Conservation (phyloP, 2,329 filamentous ascomycete genomes). For the Pleomassaria siparia region DNA sequence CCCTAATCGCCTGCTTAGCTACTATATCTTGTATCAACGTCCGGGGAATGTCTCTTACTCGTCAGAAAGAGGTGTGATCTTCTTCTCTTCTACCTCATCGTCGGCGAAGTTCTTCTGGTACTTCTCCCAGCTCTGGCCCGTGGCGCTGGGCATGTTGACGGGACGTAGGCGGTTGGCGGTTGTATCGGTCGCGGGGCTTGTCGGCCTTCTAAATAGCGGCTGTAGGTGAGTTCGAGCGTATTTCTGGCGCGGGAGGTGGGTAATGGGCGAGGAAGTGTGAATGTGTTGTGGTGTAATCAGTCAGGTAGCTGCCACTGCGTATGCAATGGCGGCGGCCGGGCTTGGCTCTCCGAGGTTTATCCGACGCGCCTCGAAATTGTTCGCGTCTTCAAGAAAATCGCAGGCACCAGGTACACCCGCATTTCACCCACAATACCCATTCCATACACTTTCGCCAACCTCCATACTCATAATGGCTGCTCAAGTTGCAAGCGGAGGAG, state of each 20-base stretch:
- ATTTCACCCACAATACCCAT: conserved; percentile 24
- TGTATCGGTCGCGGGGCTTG: conserved; percentile 1
- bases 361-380: conserved; percentile 24
- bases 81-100: conserved; percentile 98
- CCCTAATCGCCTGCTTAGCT: conserved; percentile 59
- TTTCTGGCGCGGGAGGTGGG: conserved; percentile 70
- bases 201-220: background rate
- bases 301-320: conserved; percentile 14
- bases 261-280: conserved; percentile 9
- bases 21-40: conserved; percentile 2
- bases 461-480: conserved; percentile 34
- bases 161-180: background rate
- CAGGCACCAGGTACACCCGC: conserved; percentile 22
- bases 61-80: conserved; percentile 95
- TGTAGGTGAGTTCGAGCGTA: conserved; percentile 2
- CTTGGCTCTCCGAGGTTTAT: conserved; percentile 14
- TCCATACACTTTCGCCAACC: conserved; percentile 15
- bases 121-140: conserved; percentile 95
- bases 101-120: conserved; percentile 97
- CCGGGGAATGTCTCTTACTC: conserved; percentile 64
- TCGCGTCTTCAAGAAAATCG: conserved; percentile 11
- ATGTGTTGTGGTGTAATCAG: conserved; percentile 19
- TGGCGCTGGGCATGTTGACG: conserved; percentile 80
- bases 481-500: conserved; percentile 37
- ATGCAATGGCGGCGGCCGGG: conserved; percentile 14